Percentiles rank a stretch among this genome's conserved stretches.
phyloP scores from a whole-genome alignment of 192 early-diverging fungal species.

The Diversispora eburnea region DNA sequence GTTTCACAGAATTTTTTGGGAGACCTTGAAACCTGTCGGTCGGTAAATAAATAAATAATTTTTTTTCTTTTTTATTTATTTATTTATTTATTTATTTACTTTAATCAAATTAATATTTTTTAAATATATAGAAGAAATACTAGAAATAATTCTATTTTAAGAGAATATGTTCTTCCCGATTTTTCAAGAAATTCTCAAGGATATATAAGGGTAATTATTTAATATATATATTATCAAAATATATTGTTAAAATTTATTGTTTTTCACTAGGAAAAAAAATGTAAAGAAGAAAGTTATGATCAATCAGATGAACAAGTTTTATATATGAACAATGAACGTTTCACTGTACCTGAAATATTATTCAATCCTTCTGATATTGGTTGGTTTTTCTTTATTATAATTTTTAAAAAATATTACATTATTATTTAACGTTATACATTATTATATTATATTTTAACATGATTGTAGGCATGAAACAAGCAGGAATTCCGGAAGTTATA shows the following conservation, averaged over 20 bases:
- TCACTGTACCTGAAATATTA: constrained; percentile 72
- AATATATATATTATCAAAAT: not conserved
- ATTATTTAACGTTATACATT: constrained; percentile 11
- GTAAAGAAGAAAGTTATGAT: constrained; percentile 23
- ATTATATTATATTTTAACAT: not conserved
- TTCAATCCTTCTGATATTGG: constrained; percentile 76
- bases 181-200: constrained; percentile 50
- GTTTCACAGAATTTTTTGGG: constrained; percentile 63
- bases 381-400: constrained; percentile 24
- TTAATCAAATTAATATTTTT: not conserved
- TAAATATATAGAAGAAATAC: constrained; percentile 39
- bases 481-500: constrained; percentile 66
- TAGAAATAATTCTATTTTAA: constrained; percentile 48
- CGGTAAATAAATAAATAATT: not conserved
- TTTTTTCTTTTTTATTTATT: too few relatives aligned
- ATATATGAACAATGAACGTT: constrained; percentile 69
- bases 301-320: constrained; percentile 52
- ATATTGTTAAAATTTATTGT: not conserved
- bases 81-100: not conserved
- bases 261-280: constrained; percentile 19
- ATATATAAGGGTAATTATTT: constrained; percentile 43
- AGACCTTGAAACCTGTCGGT: constrained; percentile 65
- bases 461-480: constrained; percentile 49
- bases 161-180: constrained; percentile 70
- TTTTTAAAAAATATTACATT: constrained; percentile 3